phyloP scores from a whole-genome alignment of 345 rosid species.

The Rhodamnia argentea region DNA sequence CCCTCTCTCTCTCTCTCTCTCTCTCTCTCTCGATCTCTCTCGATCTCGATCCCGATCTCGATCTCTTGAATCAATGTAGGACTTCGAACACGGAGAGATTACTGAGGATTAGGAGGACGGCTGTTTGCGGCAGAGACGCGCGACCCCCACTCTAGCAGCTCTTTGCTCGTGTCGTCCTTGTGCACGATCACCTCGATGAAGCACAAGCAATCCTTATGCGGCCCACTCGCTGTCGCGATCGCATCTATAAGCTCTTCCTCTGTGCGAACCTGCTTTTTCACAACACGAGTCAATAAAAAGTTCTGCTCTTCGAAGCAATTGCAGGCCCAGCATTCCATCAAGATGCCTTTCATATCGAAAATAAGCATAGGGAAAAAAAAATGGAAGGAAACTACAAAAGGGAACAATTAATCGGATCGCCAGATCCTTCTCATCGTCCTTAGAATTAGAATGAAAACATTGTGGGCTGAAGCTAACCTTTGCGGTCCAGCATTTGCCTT shows the following conservation, averaged over 20 bases:
- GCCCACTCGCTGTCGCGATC: slow-evolving; percentile 29
- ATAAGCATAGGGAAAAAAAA: background rate
- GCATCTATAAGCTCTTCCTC: slow-evolving; percentile 46
- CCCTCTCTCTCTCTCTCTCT: background rate
- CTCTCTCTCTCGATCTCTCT: too few species aligned
- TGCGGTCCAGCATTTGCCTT: slow-evolving; percentile 72
- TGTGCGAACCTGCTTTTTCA: slow-evolving; percentile 25
- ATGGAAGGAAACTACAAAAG: background rate
- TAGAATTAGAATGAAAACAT: background rate
- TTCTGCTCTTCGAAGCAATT: background rate
- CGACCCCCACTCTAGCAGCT: slow-evolving; percentile 78
- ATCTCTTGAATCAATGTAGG: background rate
- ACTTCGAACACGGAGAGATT: background rate
- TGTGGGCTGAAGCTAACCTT: slow-evolving; percentile 20
- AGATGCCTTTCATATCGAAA: background rate
- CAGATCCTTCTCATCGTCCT: background rate
- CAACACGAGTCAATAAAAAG: background rate
- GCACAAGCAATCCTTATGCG: slow-evolving; percentile 39
- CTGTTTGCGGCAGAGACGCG: slow-evolving; percentile 58
- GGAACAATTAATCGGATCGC: background rate
- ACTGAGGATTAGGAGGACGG: slow-evolving; percentile 71
- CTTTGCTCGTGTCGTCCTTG: slow-evolving; percentile 77
- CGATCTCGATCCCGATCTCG: too few species aligned
- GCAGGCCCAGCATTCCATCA: background rate
- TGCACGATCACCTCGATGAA: slow-evolving; percentile 59